phyloP scores from a whole-genome alignment of 345 rosid genomes.

The Nasturtium officinale region DNA sequence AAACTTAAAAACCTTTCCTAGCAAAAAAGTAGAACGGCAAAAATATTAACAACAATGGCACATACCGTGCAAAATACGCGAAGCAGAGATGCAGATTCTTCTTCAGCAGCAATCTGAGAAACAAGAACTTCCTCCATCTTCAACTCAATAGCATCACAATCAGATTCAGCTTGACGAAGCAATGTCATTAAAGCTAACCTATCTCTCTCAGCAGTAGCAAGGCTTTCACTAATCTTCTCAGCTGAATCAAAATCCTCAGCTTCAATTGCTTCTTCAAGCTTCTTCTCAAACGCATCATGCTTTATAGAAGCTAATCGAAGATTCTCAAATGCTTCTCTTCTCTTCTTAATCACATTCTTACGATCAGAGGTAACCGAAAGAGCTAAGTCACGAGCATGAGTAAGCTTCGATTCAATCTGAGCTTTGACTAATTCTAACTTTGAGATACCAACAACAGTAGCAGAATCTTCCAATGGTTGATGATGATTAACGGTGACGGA shows the following conservation, averaged over 20 bases:
- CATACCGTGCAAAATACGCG: slow-evolving; percentile 59
- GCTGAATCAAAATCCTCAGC: slow-evolving; percentile 86
- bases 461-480: slow-evolving; percentile 26
- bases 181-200: slow-evolving; percentile 51
- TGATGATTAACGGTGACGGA: slow-evolving; percentile 3
- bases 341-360: slow-evolving; percentile 60
- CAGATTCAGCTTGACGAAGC: slow-evolving; percentile 66
- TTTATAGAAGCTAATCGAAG: slow-evolving; percentile 56
- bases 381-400: slow-evolving; percentile 51
- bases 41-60: not conserved
- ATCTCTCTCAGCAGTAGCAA: slow-evolving; percentile 59
- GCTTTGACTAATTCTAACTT: slow-evolving; percentile 49
- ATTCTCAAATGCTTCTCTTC: slow-evolving; percentile 66
- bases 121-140: slow-evolving; percentile 61
- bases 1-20: slow-evolving; percentile 4
- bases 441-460: slow-evolving; percentile 21
- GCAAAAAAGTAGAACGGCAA: not conserved
- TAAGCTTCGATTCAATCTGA: slow-evolving; percentile 58
- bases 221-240: slow-evolving; percentile 70
- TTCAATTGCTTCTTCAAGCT: slow-evolving; percentile 81
- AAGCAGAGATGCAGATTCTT: slow-evolving; percentile 71
- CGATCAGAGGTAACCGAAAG: slow-evolving; percentile 60
- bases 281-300: slow-evolving; percentile 60
- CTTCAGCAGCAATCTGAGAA: slow-evolving; percentile 69
- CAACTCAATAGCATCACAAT: slow-evolving; percentile 62